phyloP scores from a whole-genome alignment of 192 early-diverging fungal species.

The Backusella morwellensis region DNA sequence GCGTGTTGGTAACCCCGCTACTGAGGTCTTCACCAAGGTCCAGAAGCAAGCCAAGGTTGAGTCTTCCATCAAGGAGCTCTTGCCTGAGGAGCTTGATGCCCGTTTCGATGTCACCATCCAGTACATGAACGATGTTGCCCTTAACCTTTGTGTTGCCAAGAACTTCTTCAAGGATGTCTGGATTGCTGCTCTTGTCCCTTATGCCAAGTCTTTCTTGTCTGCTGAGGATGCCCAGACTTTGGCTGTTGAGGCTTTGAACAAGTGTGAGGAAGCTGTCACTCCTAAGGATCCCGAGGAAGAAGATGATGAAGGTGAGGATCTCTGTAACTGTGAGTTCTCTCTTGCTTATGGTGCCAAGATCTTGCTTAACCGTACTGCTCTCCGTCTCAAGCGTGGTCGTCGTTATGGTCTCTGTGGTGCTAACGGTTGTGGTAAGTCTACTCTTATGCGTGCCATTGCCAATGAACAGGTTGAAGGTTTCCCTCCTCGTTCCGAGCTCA shows the following conservation, averaged over 20 bases:
- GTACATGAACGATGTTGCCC: constrained; percentile 59
- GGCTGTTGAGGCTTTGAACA: constrained; percentile 44
- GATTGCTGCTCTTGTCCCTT: constrained; percentile 58
- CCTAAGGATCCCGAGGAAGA: constrained; percentile 38
- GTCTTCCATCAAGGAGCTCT: constrained; percentile 49
- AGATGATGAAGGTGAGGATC: constrained; percentile 55
- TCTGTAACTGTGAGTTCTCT: constrained; percentile 78
- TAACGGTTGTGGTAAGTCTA: constrained; percentile 86
- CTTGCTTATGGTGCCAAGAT: constrained; percentile 84
- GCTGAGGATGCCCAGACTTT: constrained; percentile 49
- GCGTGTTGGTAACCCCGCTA: constrained; percentile 59
- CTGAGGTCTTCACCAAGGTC: constrained; percentile 52
- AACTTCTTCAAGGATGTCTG: constrained; percentile 68
- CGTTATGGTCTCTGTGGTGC: constrained; percentile 82
- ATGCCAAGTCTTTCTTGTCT: constrained; percentile 52
- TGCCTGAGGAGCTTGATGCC: constrained; percentile 50
- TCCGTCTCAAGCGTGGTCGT: constrained; percentile 68
- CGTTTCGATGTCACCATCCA: constrained; percentile 45
- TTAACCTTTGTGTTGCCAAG: constrained; percentile 58
- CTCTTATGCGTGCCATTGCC: constrained; percentile 85
- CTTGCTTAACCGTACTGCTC: constrained; percentile 65
- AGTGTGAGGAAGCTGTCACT: constrained; percentile 45
- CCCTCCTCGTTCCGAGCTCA: constrained; percentile 70
- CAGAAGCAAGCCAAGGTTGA: constrained; percentile 46
- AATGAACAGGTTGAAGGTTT: constrained; percentile 81